Base-by-base conservation (phyloP, 1,284 basidiomycete species). In the Malassezia arunalokei region DNA sequence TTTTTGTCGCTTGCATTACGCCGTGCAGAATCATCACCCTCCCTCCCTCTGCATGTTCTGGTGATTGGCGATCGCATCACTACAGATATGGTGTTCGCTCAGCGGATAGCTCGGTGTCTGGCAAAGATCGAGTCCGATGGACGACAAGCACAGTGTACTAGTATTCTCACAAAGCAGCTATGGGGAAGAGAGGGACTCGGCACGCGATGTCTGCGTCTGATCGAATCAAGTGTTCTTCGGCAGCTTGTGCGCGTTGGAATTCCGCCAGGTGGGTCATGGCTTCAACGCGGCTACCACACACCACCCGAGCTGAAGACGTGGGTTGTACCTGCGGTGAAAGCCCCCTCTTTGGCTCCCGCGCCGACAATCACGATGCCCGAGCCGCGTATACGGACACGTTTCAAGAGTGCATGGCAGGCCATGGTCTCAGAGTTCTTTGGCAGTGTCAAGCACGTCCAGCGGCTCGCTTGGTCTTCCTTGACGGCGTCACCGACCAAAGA, bases 1-100 rank as follows among this genome's bases (percentile, higher is more conserved):
- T 78, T 79, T 49, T 43, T 59, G 27, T 58, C 54, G 11, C 53
- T 57, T 6, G 66, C 70, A 8, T 59, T 65, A 11, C 43, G 49
- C 47, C 32, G 63, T 64, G 15, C 71, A 71, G 50, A 73, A 49
- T 24, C 20, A 24, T 24, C 20, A 24, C 50, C 62, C 44, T 35
- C 52, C 37, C 15, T 51, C 49, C 43, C 54, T 38, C 24, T 54
- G 50, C 44, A 47, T 53, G 8, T 44, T 32, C 46, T 38, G 27
- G 45, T 20, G 17, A 15, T 96, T 8, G 91, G 91, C 1, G 91
- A 96, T 75, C 79, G 91, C 8, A 76, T 91, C 38, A 86, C 91
- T 66, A 96, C 91, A 0, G 91, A 96, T 73, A 77, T 91, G 15
- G 80, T 94, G 40, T 78, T 95, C 66, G 85, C 88, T 5, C 84